Evolutionary conservation across 164 flowering plant species (phyloP).

Genomic region (Chimonanthus salicifolius): DNA sequence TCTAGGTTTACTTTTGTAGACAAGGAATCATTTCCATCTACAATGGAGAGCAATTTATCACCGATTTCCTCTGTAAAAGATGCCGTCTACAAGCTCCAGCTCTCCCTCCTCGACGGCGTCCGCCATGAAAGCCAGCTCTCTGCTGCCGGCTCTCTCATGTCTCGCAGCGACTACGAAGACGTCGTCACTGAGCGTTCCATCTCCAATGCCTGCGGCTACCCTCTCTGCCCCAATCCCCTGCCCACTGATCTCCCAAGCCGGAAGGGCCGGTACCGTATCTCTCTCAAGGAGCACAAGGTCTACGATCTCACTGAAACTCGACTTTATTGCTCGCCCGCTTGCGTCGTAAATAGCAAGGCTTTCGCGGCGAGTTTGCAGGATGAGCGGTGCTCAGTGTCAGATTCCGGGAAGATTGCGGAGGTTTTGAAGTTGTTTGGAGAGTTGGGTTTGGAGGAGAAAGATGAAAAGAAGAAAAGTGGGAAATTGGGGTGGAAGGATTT

Average conservation of each 20-base stretch:
- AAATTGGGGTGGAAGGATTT: conserved; percentile 41
- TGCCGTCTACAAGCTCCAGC: conserved; percentile 59
- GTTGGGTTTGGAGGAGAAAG: conserved; percentile 23
- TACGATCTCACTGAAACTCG: conserved; percentile 68
- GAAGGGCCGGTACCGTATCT: conserved; percentile 66
- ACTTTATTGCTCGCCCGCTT: conserved; percentile 59
- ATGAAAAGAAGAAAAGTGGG: conserved; percentile 25
- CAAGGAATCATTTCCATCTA: neutral
- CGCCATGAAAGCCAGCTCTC: conserved; percentile 42
- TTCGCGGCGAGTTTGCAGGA: conserved; percentile 45
- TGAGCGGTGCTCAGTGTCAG: conserved; percentile 36
- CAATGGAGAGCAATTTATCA: conserved; percentile 16
- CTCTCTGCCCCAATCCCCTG: conserved; percentile 54
- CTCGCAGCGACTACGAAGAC: conserved; percentile 62
- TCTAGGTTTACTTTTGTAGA: no score
- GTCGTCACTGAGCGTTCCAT: conserved; percentile 79
- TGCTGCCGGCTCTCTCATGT: conserved; percentile 60
- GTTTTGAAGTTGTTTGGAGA: conserved; percentile 54
- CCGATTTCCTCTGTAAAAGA: conserved; percentile 24
- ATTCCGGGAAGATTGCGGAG: conserved; percentile 31
- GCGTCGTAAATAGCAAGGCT: conserved; percentile 56
- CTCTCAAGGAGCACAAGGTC: conserved; percentile 78
- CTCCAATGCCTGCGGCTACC: conserved; percentile 65
- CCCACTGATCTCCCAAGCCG: conserved; percentile 32
- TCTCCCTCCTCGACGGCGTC: conserved; percentile 64